phyloP scores from a whole-genome alignment of 768 basidiomycete species.

The Kockovaella imperatae region DNA sequence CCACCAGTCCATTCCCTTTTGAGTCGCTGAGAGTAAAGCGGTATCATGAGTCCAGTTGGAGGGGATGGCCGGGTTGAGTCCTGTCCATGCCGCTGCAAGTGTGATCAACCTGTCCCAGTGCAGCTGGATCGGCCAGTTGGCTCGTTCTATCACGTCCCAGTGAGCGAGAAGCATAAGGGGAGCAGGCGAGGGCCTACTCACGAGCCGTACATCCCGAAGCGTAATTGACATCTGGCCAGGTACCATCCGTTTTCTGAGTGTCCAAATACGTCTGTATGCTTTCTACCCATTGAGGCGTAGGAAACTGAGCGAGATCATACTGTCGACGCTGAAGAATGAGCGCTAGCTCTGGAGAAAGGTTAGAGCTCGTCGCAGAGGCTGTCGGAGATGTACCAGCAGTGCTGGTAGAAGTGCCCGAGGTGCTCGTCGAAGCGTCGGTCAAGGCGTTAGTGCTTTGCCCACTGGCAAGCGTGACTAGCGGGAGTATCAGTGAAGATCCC shows the following conservation, averaged over 20 bases:
- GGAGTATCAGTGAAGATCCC: no score
- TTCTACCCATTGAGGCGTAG: slow-evolving; percentile 2
- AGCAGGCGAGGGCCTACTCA: slow-evolving; percentile 4
- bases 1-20: slow-evolving; percentile 57
- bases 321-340: no score
- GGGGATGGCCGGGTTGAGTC: slow-evolving; percentile 3
- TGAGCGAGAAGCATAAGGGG: not conserved
- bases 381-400: no score
- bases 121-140: slow-evolving; percentile 61
- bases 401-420: no score
- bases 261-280: slow-evolving; percentile 8
- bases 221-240: slow-evolving; percentile 52
- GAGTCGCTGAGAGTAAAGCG: slow-evolving; percentile 48
- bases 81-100: slow-evolving; percentile 6
- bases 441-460: no score
- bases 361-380: no score
- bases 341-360: no score
- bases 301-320: slow-evolving; percentile 12
- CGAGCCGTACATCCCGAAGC: slow-evolving; percentile 56
- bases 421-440: no score
- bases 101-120: slow-evolving; percentile 50
- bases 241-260: slow-evolving; percentile 14
- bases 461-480: no score
- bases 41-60: slow-evolving; percentile 13
- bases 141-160: slow-evolving; percentile 43